phyloP scores from a whole-genome alignment of 2,329 filamentous ascomycete genomes.

The Xylariomycetidae sp. region DNA sequence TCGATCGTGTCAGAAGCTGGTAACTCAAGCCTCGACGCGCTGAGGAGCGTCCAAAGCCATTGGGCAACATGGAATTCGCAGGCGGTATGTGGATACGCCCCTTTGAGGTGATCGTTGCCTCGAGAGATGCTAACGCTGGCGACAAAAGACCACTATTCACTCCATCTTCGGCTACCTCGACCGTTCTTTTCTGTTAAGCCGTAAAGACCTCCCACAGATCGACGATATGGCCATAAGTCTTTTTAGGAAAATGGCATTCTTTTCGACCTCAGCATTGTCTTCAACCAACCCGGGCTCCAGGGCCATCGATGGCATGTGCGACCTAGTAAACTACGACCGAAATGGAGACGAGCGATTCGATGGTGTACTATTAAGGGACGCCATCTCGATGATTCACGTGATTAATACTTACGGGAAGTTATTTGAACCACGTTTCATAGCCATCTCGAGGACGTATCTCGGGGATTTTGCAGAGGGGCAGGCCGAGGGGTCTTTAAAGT shows the following conservation, averaged over 20 bases:
- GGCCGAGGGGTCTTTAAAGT: constrained; percentile 60
- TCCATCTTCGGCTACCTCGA: constrained; percentile 94
- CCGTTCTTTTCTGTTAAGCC: constrained; percentile 77
- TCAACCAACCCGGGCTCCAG: constrained; percentile 30
- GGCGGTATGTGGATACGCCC: constrained; percentile 65
- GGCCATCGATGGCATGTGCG: constrained; percentile 60
- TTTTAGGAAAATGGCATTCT: constrained; percentile 62
- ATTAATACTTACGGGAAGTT: constrained; percentile 72
- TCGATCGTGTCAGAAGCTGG: constrained; percentile 47
- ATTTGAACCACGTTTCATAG: constrained; percentile 75
- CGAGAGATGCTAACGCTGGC: too few relatives aligned
- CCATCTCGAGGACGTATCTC: constrained; percentile 64
- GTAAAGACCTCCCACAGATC: constrained; percentile 64
- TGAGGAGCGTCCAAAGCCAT: constrained; percentile 49
- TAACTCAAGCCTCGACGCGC: constrained; percentile 55
- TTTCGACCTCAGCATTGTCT: constrained; percentile 22
- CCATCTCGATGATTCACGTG: constrained; percentile 80
- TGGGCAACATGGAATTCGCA: constrained; percentile 80
- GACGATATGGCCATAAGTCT: constrained; percentile 75
- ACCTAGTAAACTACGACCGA: constrained; percentile 71
- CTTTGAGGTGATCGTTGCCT: too few relatives aligned
- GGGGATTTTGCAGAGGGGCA: constrained; percentile 63
- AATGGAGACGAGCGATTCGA: constrained; percentile 53
- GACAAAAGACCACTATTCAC: constrained; percentile 64
- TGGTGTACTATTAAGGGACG: constrained; percentile 62